A percentile compares a stretch with the other conserved stretches of the same genome.
Conservation (phyloP, 2,329 filamentous ascomycete species). For the Diaporthe sp. region DNA sequence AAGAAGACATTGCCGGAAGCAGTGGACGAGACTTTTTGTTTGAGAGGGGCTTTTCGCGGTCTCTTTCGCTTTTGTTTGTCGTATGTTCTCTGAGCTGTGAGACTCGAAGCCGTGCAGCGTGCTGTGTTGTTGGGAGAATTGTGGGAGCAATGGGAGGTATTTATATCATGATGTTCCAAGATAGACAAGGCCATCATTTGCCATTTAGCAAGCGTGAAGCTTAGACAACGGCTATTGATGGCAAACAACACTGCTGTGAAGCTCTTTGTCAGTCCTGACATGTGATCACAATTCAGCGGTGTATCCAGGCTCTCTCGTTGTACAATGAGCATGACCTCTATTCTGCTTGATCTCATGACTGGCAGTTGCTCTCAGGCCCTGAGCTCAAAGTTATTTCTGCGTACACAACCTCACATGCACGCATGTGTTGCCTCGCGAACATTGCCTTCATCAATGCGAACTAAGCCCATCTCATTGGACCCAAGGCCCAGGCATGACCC, state of each 20-base stretch:
- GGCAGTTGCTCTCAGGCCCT: too few species aligned
- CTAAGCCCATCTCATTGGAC: too few species aligned
- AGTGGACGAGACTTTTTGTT: neutral
- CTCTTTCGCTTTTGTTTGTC: neutral
- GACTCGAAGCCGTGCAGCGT: neutral
- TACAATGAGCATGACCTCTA: too few species aligned
- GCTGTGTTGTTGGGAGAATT: neutral
- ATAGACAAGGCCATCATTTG: neutral
- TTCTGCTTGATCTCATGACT: too few species aligned
- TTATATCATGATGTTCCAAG: neutral
- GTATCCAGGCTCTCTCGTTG: too few species aligned
- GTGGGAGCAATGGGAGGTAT: neutral
- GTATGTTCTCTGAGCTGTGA: neutral
- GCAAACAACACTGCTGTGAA: neutral
- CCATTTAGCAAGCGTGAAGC: neutral
- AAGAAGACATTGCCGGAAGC: neutral
- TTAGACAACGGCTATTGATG: neutral
- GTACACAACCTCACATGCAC: too few species aligned
- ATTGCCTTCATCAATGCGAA: too few species aligned
- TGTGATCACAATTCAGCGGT: too few species aligned
- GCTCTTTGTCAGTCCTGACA: neutral
- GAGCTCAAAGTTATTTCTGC: too few species aligned
- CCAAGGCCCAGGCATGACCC: too few species aligned
- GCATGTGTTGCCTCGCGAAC: too few species aligned
- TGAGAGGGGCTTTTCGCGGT: neutral